Evolutionary conservation across 352 stramenopile species (phyloP).

Genomic region (Peronospora tabacina): DNA sequence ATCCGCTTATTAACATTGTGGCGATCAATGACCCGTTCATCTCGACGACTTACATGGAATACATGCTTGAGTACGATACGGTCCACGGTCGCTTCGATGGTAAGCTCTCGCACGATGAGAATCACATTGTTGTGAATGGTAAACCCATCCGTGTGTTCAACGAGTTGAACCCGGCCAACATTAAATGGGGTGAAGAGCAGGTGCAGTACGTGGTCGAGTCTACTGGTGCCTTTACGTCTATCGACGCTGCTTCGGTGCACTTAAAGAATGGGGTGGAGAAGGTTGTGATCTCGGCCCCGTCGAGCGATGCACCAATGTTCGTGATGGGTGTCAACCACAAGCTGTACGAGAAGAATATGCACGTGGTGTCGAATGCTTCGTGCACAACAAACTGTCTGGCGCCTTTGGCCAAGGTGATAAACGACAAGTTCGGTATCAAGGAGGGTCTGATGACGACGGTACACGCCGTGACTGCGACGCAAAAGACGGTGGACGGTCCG

Average conservation of each 20-base stretch:
- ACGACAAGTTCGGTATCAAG: conserved; percentile 98
- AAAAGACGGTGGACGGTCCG: conserved; percentile 96
- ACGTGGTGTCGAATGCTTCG: conserved; percentile 97
- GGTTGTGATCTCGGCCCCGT: conserved; percentile 96
- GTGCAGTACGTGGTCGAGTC: conserved; percentile 94
- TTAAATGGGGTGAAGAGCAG: conserved; percentile 86
- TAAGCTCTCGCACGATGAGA: conserved; percentile 77
- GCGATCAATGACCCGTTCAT: conserved; percentile 95
- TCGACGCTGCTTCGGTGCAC: conserved; percentile 90
- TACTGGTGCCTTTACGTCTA: conserved; percentile 68
- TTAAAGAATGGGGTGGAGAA: conserved; percentile 92
- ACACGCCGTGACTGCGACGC: conserved; percentile 96
- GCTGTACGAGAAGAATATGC: conserved; percentile 89
- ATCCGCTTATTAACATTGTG: conserved; percentile 86
- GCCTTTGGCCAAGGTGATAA: conserved; percentile 96
- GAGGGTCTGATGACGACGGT: conserved; percentile 99
- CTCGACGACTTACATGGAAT: conserved; percentile 94
- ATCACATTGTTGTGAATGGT: conserved; percentile 89
- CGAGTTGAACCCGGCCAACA: conserved; percentile 91
- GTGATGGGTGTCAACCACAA: conserved; percentile 98
- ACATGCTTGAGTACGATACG: conserved; percentile 91
- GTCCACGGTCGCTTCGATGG: conserved; percentile 88
- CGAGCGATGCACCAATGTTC: conserved; percentile 97
- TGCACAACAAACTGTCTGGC: conserved; percentile 99
- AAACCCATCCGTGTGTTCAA: conserved; percentile 91